These are phyloP conservation scores for Aureobasidium sp. DNA, from an alignment of 2,329 filamentous ascomycete genomes.

Conservation along the genomic window DNA sequence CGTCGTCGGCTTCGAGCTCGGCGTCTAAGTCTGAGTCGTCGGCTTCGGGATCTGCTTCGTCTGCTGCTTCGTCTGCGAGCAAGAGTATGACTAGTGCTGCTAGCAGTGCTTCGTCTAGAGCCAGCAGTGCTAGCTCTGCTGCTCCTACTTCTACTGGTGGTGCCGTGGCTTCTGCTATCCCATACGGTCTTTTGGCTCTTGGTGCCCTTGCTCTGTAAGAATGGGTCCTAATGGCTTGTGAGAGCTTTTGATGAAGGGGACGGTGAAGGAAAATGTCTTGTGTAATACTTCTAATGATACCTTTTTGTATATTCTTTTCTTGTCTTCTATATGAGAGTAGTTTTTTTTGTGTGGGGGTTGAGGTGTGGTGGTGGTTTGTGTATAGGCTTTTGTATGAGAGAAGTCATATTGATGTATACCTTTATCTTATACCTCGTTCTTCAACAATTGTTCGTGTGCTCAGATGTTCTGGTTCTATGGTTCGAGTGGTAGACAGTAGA, in stretches of 20 bases:
- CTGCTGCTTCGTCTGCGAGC: constrained; percentile 36
- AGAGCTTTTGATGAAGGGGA: neutral
- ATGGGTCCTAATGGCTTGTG: neutral
- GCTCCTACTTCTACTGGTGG: constrained; percentile 15
- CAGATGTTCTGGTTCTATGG: too few species aligned
- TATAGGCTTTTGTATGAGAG: neutral
- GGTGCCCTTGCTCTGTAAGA: constrained; percentile 18
- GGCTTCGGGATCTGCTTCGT: constrained; percentile 56
- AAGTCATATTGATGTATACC: too few species aligned
- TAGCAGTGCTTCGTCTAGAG: neutral
- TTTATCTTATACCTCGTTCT: too few species aligned
- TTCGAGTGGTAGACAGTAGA: too few species aligned
- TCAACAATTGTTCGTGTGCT: too few species aligned
- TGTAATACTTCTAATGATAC: constrained; percentile 3
- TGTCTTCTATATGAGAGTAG: neutral
- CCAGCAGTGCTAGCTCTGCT: neutral
- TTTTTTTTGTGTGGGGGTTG: neutral
- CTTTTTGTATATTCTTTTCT: neutral
- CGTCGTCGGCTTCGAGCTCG: constrained; percentile 43
- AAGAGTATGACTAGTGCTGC: constrained; percentile 28
- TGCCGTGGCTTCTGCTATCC: constrained; percentile 16
- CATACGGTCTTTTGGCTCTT: constrained; percentile 18
- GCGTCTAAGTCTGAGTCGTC: neutral
- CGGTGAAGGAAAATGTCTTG: neutral
- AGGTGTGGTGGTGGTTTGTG: neutral